Conservation (phyloP, 225 moss, liverwort and hornwort species). For the Thuidium tamariscinum region DNA sequence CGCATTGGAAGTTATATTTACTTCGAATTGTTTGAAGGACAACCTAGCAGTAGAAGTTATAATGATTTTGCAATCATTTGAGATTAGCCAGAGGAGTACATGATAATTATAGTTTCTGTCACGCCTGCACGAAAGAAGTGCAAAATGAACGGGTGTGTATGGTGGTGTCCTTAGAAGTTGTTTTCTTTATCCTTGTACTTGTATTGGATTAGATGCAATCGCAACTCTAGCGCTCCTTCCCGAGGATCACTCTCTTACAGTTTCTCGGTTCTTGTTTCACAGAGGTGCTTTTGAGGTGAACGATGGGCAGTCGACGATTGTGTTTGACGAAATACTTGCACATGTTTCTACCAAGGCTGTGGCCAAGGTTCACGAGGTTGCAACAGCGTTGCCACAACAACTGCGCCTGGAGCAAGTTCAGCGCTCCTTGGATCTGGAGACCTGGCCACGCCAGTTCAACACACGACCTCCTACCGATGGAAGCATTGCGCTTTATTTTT, state of each 20-base stretch:
- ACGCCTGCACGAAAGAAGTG: background rate
- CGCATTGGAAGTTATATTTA: background rate
- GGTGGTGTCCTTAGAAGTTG: background rate
- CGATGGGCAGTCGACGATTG: constrained; percentile 45
- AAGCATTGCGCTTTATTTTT: constrained; percentile 93
- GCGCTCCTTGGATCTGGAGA: constrained; percentile 61
- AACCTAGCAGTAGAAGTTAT: background rate
- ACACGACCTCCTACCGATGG: constrained; percentile 65
- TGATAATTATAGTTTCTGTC: background rate
- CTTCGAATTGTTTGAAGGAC: background rate
- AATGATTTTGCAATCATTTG: background rate
- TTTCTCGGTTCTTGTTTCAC: background rate
- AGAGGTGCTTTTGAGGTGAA: constrained; percentile 89
- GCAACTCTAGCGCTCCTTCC: background rate
- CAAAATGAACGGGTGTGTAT: background rate
- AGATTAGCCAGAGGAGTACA: background rate
- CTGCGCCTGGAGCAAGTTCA: constrained; percentile 77
- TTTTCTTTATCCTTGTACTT: background rate
- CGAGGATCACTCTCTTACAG: background rate
- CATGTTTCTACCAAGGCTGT: constrained; percentile 82
- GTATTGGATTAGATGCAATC: background rate
- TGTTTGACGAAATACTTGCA: constrained; percentile 69
- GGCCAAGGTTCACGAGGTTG: constrained; percentile 76
- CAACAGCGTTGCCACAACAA: constrained; percentile 55
- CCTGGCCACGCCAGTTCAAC: constrained; percentile 94